Conservation (phyloP, 768 basidiomycete genomes). For the Tylopilus plumbeoviolaceoides region DNA sequence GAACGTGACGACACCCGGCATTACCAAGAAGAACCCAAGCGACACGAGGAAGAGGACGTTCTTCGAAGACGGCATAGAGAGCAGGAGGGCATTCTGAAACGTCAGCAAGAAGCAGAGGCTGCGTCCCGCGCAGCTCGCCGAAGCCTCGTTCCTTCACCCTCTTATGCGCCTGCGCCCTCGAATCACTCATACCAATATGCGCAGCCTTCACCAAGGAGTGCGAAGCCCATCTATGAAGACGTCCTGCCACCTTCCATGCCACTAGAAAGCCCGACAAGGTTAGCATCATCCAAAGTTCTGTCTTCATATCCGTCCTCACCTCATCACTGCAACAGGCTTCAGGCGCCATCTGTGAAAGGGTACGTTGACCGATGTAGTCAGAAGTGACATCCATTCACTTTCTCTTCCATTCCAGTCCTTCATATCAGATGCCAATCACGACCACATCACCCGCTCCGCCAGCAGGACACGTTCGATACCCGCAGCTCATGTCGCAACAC, state of each 20-base stretch:
- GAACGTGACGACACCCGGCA: too few species aligned
- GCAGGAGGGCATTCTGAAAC: too few species aligned
- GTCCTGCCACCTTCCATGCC: slow-evolving; percentile 45
- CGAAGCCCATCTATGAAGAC: slow-evolving; percentile 29
- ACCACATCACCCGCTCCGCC: slow-evolving; percentile 64
- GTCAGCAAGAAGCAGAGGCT: too few species aligned
- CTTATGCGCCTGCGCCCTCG: slow-evolving; percentile 28
- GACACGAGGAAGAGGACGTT: too few species aligned
- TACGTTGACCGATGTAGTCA: slow-evolving; percentile 23
- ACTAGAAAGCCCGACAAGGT: slow-evolving; percentile 59
- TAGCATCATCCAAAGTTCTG: slow-evolving; percentile 40
- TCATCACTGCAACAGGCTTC: slow-evolving; percentile 24
- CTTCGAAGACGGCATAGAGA: too few species aligned
- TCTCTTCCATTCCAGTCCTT: slow-evolving; percentile 24
- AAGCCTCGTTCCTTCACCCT: slow-evolving; percentile 27
- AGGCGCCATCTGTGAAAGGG: slow-evolving; percentile 32
- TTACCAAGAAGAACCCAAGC: too few species aligned
- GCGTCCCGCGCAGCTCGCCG: slow-evolving; percentile 44
- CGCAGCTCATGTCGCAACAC: slow-evolving; percentile 74
- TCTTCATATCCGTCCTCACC: slow-evolving; percentile 33
- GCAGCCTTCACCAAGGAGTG: slow-evolving; percentile 29
- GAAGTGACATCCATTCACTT: slow-evolving; percentile 6
- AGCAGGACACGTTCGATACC: slow-evolving; percentile 50
- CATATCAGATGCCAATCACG: slow-evolving; percentile 57
- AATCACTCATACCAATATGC: slow-evolving; percentile 33